phyloP scores from a whole-genome alignment of 2,329 filamentous ascomycete genomes.

The Phialocephala subalpina region DNA sequence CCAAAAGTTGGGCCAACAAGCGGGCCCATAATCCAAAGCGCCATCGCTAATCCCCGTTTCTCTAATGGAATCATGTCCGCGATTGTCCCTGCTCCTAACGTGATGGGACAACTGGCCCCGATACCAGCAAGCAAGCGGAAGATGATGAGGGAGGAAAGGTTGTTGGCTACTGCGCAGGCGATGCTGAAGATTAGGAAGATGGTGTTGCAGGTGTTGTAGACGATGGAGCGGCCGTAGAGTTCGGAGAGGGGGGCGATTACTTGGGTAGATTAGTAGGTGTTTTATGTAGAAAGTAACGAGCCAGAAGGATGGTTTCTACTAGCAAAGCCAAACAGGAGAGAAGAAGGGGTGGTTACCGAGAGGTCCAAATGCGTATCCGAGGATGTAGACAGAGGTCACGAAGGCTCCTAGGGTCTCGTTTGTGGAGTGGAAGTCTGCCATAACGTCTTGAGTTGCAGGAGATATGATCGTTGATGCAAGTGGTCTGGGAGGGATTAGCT shows the following conservation, averaged over 20 bases:
- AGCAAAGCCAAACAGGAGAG: too few relatives aligned
- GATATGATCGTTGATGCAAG: constrained; percentile 67
- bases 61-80: constrained; percentile 32
- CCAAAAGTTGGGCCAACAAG: constrained; percentile 45
- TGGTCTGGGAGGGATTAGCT: constrained; percentile 18
- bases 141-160: constrained; percentile 56
- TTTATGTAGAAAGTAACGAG: too few relatives aligned
- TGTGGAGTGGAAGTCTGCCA: constrained; percentile 63
- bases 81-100: constrained; percentile 36
- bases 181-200: constrained; percentile 59
- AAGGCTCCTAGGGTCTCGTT: constrained; percentile 59
- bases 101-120: constrained; percentile 46
- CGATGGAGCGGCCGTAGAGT: constrained; percentile 60
- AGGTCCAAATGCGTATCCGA: constrained; percentile 37
- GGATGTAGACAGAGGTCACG: constrained; percentile 56
- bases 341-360: constrained; percentile 17
- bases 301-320: too few relatives aligned
- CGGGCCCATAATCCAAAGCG: constrained; percentile 30
- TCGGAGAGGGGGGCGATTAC: constrained; percentile 60
- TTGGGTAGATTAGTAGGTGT: too few relatives aligned
- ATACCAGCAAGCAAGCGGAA: constrained; percentile 68
- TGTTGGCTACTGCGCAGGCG: constrained; percentile 59
- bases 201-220: constrained; percentile 60
- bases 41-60: constrained; percentile 30
- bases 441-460: constrained; percentile 68